Conservation (phyloP, 768 basidiomycete species). For the Agaricus sinodeliciosus region DNA sequence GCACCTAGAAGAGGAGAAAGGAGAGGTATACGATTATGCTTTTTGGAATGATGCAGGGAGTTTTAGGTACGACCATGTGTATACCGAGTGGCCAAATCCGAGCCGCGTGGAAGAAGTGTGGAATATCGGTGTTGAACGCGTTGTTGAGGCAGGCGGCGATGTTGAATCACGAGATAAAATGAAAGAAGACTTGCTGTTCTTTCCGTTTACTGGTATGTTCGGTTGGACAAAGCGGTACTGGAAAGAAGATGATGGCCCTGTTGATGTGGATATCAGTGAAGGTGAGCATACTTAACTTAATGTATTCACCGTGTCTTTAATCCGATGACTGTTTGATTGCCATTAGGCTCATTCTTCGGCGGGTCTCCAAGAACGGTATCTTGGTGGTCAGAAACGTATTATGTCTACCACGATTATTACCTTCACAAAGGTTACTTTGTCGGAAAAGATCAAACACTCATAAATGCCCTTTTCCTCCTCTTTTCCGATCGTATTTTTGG, state of each 20-base stretch:
- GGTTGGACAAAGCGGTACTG: constrained; percentile 24
- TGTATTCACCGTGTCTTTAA: too few species aligned
- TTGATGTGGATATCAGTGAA: constrained; percentile 46
- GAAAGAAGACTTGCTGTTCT: constrained; percentile 41
- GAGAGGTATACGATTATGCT: constrained; percentile 39
- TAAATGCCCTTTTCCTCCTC: constrained; percentile 33
- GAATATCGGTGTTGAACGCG: constrained; percentile 24
- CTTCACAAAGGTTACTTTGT: constrained; percentile 41
- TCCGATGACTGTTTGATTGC: neutral
- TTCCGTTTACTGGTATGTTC: constrained; percentile 36
- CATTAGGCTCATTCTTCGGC: constrained; percentile 53
- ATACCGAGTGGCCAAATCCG: constrained; percentile 41
- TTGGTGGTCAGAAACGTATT: constrained; percentile 42
- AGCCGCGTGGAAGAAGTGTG: constrained; percentile 33
- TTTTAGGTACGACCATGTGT: constrained; percentile 38
- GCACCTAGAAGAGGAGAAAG: constrained; percentile 16
- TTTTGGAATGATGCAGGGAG: constrained; percentile 57
- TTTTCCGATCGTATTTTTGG: constrained; percentile 37
- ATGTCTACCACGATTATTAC: constrained; percentile 46
- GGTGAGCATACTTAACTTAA: constrained; percentile 23
- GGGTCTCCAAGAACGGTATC: constrained; percentile 35
- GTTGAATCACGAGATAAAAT: neutral
- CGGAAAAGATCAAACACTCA: constrained; percentile 51
- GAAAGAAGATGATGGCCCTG: constrained; percentile 40
- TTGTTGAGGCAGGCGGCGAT: constrained; percentile 7